phyloP scores from a whole-genome alignment of 1,139 yeast genomes.

The Kazachstania sp. region DNA sequence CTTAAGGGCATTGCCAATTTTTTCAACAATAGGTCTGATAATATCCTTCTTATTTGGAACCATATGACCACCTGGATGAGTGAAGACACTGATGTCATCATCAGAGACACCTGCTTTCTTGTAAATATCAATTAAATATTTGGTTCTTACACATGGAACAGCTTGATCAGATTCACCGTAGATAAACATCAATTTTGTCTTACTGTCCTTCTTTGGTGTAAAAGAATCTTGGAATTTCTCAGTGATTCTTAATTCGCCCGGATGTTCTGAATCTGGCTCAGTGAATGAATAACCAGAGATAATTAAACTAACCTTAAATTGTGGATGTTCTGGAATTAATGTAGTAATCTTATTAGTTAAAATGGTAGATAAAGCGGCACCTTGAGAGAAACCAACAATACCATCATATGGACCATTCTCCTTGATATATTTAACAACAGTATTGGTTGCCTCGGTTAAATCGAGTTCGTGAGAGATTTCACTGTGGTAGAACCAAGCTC shows the following conservation, averaged over 20 bases:
- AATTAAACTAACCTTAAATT: constrained; percentile 42
- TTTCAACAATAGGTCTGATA: constrained; percentile 36
- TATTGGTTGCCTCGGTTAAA: constrained; percentile 38
- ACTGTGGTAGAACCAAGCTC: constrained; percentile 52
- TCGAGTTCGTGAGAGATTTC: constrained; percentile 36
- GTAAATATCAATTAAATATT: constrained; percentile 39
- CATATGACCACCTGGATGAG: constrained; percentile 80
- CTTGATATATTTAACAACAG: constrained; percentile 48
- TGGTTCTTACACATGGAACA: constrained; percentile 45
- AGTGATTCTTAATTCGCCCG: constrained; percentile 32
- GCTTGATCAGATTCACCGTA: constrained; percentile 45
- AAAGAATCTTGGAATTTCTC: constrained; percentile 29
- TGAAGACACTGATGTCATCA: constrained; percentile 40
- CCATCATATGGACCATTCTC: constrained; percentile 84
- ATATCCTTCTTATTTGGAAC: constrained; percentile 65
- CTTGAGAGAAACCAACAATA: constrained; percentile 85
- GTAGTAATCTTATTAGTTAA: constrained; percentile 39
- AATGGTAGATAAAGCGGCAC: constrained; percentile 73
- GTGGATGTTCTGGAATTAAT: constrained; percentile 36
- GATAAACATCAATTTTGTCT: constrained; percentile 32
- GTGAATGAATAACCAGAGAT: constrained; percentile 54
- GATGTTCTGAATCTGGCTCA: constrained; percentile 30
- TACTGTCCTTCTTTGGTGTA: constrained; percentile 24
- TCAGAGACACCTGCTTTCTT: constrained; percentile 29
- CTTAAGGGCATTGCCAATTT: constrained; percentile 22